Conservation (phyloP, 371 early-diverging fungal genomes). For the Nematocida sp. region DNA sequence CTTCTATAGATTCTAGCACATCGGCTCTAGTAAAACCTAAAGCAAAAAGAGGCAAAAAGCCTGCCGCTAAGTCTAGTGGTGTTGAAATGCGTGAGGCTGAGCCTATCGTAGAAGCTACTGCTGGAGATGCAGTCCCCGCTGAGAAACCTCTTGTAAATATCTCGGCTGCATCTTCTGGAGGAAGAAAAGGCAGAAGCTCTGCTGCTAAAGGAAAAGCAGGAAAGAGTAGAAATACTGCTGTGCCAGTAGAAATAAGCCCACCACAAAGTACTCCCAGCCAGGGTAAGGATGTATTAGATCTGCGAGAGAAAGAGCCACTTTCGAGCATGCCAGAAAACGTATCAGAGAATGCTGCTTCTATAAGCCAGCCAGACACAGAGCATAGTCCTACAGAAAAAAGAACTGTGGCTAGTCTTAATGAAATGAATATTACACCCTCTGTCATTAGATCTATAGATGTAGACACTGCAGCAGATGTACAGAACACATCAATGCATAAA, state of each 20-base stretch:
- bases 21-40: too few relatives aligned
- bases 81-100: neutral
- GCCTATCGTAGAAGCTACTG: neutral
- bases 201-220: neutral
- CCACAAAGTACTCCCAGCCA: neutral
- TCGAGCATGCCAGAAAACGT: too few relatives aligned
- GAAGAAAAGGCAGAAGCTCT: neutral
- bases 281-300: neutral
- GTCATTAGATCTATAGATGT: slow-evolving; percentile 7
- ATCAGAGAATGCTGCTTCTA: too few relatives aligned
- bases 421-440: neutral
- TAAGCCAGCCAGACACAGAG: neutral
- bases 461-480: neutral
- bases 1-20: neutral
- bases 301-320: neutral
- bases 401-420: neutral
- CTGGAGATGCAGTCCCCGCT: neutral
- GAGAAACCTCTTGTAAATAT: neutral
- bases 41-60: too few relatives aligned
- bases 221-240: neutral
- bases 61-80: too few relatives aligned
- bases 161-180: too few relatives aligned
- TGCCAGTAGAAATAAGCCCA: neutral
- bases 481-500: too few relatives aligned
- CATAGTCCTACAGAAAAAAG: neutral